Conservation (phyloP, 805 yeast species). For the Wickerhamiella domercqiae region DNA sequence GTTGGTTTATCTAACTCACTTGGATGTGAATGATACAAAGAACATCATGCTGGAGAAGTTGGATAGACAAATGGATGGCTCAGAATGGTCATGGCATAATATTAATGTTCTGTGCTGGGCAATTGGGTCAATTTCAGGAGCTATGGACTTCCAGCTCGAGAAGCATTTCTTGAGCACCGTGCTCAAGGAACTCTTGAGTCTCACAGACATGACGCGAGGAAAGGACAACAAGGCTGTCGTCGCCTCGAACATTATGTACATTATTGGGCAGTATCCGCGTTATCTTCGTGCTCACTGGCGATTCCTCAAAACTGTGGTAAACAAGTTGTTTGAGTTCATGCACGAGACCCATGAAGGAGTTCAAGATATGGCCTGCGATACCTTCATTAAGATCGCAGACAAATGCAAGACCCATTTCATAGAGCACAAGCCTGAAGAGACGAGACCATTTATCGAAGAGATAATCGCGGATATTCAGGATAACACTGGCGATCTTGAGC, state of each 20-base stretch:
- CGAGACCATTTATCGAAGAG: slow-evolving; percentile 81
- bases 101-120: slow-evolving; percentile 98
- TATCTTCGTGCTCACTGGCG: slow-evolving; percentile 97
- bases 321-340: slow-evolving; percentile 94
- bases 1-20: slow-evolving; percentile 84
- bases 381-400: slow-evolving; percentile 86
- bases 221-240: slow-evolving; percentile 97
- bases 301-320: slow-evolving; percentile 86
- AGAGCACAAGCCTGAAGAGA: slow-evolving; percentile 67
- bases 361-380: slow-evolving; percentile 99
- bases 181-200: slow-evolving; percentile 75
- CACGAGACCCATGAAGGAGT: slow-evolving; percentile 99
- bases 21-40: slow-evolving; percentile 89
- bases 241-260: slow-evolving; percentile 98
- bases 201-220: slow-evolving; percentile 93
- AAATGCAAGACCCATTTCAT: slow-evolving; percentile 95
- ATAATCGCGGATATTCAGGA: slow-evolving; percentile 69
- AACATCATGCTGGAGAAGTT: slow-evolving; percentile 84
- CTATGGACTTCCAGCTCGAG: slow-evolving; percentile 97
- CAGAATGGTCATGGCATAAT: slow-evolving; percentile 99
- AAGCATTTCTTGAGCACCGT: slow-evolving; percentile 86
- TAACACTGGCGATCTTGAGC: slow-evolving; percentile 83
- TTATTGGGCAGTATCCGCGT: slow-evolving; percentile 97
- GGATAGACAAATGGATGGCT: slow-evolving; percentile 83
- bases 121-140: slow-evolving; percentile 95